Evolutionary conservation across 2,329 filamentous ascomycete genomes (phyloP).

Genomic region (Beauveria bassiana): DNA sequence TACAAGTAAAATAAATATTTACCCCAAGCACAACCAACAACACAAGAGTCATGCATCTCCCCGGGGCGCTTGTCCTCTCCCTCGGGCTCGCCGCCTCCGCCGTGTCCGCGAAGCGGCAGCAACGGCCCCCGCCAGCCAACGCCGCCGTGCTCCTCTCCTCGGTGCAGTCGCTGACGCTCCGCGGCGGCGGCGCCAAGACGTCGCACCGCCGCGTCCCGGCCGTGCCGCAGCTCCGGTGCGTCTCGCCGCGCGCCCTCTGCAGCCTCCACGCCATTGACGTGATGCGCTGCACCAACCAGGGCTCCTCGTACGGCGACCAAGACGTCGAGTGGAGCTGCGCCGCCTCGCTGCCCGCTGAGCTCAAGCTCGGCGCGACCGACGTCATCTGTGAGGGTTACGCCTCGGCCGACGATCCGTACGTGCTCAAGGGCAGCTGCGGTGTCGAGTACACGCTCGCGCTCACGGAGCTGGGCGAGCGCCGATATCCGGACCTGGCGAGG

Average conservation of each 20-base stretch:
- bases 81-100: constrained; percentile 20
- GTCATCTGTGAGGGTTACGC: constrained; percentile 89
- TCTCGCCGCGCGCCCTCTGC: constrained; percentile 58
- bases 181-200: constrained; percentile 55
- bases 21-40: background rate
- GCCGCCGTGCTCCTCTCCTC: constrained; percentile 50
- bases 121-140: constrained; percentile 24
- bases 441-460: constrained; percentile 80
- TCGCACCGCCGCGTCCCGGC: constrained; percentile 67
- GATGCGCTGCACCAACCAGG: constrained; percentile 86
- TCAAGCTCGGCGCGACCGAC: constrained; percentile 74
- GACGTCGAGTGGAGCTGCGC: constrained; percentile 90
- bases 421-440: constrained; percentile 87
- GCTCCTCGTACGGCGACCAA: constrained; percentile 67
- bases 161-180: constrained; percentile 73
- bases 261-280: constrained; percentile 65
- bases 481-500: constrained; percentile 51
- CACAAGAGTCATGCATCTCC: constrained; percentile 20
- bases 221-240: constrained; percentile 72
- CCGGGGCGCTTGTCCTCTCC: constrained; percentile 16
- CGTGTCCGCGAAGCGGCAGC: constrained; percentile 16
- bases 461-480: constrained; percentile 66
- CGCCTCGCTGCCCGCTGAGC: constrained; percentile 50
- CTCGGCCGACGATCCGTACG: constrained; percentile 66
- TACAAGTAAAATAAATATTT: too few species aligned